Evolutionary conservation across 2,329 filamentous ascomycete genomes (phyloP).

Genomic region (Corinectria fuckeliana): DNA sequence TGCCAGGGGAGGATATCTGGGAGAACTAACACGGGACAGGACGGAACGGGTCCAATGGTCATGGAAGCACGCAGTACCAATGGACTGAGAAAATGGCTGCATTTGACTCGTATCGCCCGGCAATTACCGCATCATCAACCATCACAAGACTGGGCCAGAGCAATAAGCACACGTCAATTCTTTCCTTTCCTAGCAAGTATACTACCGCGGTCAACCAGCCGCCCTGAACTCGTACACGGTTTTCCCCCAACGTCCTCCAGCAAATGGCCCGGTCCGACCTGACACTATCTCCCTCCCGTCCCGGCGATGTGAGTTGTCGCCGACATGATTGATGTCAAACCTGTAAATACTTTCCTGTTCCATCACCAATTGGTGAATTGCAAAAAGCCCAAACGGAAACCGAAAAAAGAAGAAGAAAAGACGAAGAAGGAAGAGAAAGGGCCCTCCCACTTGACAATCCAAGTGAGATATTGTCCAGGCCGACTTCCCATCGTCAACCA

Average conservation of each 20-base stretch:
- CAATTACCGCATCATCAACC: not conserved
- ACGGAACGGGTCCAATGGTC: not conserved
- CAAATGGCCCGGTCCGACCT: not conserved
- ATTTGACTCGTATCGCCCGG: not conserved
- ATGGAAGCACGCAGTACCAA: not conserved
- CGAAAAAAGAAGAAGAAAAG: no score
- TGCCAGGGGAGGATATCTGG: not conserved
- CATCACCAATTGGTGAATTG: not conserved
- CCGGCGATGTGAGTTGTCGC: not conserved
- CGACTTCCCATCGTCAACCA: not conserved
- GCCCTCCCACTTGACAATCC: not conserved
- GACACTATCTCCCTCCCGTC: no score
- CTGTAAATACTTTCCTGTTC: not conserved
- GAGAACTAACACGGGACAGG: no score
- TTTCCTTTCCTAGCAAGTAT: not conserved
- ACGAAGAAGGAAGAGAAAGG: no score
- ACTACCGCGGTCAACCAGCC: not conserved
- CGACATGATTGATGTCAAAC: not conserved
- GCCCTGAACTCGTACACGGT: not conserved
- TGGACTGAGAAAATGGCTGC: not conserved
- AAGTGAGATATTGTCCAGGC: not conserved
- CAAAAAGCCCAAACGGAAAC: not conserved
- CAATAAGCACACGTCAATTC: not conserved
- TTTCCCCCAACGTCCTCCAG: not conserved
- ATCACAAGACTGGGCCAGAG: not conserved